A percentile compares a stretch with the other conserved stretches of the same genome.
These are phyloP conservation scores for Nitzschia inconspicua DNA, from an alignment of 108 stramenopile genomes.

Conservation along the genomic window DNA sequence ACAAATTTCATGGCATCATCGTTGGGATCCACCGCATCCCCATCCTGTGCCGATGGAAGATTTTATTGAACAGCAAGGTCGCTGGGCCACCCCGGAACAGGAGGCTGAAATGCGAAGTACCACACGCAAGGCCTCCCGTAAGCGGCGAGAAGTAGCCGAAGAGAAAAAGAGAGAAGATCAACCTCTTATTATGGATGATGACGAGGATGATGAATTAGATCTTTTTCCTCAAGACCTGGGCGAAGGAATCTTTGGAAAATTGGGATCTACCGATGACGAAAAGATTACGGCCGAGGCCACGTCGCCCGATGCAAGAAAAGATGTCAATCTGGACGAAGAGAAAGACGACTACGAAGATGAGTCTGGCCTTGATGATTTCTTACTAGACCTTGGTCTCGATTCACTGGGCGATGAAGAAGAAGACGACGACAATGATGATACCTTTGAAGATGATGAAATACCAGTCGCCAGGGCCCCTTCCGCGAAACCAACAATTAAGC, in stretches of 20 bases:
- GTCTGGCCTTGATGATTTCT: conserved; percentile 56
- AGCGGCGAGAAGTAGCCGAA: conserved; percentile 71
- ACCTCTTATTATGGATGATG: conserved; percentile 80
- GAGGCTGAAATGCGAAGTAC: conserved; percentile 83
- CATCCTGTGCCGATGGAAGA: conserved; percentile 76
- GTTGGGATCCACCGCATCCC: conserved; percentile 81
- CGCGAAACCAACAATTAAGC: conserved; percentile 6
- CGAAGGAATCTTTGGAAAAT: conserved; percentile 65
- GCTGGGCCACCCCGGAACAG: conserved; percentile 78
- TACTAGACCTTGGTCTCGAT: conserved; percentile 75
- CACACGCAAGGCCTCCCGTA: conserved; percentile 61
- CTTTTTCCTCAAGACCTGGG: conserved; percentile 41
- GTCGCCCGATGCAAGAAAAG: conserved; percentile 18
- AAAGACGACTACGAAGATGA: conserved; percentile 55
- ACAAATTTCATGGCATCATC: conserved; percentile 88
- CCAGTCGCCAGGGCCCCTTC: not conserved
- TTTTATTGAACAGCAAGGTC: conserved; percentile 77
- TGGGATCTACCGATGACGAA: conserved; percentile 48
- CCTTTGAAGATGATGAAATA: conserved; percentile 7
- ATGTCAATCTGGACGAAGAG: conserved; percentile 35
- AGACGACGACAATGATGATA: conserved; percentile 20
- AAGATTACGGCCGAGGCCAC: conserved; percentile 44
- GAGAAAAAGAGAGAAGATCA: conserved; percentile 35
- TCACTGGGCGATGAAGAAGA: conserved; percentile 46
- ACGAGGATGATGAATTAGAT: conserved; percentile 39